Conservation (phyloP, 2,329 filamentous ascomycete species). For the Cercospora berteroae region DNA sequence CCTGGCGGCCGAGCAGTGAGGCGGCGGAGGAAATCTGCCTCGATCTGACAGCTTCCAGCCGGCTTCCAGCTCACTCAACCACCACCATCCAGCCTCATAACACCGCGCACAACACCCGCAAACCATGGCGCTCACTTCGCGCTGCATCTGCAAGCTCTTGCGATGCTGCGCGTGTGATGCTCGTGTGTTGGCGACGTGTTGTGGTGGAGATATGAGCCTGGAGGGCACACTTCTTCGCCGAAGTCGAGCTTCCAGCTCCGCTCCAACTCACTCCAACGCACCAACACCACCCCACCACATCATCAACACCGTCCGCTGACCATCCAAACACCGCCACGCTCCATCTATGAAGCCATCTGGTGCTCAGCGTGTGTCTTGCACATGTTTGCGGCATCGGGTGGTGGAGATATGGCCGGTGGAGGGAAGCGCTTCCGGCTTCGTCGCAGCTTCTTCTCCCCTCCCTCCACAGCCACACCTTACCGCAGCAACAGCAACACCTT, state of each 20-base stretch:
- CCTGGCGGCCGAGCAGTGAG: constrained; percentile 3
- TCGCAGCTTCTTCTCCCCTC: constrained; percentile 3
- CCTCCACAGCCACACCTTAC: not conserved
- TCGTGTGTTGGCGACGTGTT: constrained; percentile 12
- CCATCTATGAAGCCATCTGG: constrained; percentile 2
- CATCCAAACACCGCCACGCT: not conserved
- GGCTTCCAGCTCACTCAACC: not conserved
- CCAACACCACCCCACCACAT: constrained; percentile 11
- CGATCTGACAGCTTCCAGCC: not conserved
- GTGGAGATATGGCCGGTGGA: constrained; percentile 5
- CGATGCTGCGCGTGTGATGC: not conserved
- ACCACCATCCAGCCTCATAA: constrained; percentile 1
- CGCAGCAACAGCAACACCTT: not conserved
- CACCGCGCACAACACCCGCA: not conserved
- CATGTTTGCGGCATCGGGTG: not conserved
- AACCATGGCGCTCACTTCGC: not conserved
- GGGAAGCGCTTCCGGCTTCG: constrained; percentile 8
- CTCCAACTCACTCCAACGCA: constrained; percentile 5
- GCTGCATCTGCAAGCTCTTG: constrained; percentile 1
- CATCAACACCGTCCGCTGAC: not conserved
- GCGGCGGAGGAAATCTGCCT: not conserved
- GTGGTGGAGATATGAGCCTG: constrained; percentile 9
- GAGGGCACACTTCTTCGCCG: not conserved
- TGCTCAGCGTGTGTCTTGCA: constrained; percentile 4
- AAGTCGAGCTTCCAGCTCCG: not conserved